phyloP scores from a whole-genome alignment of 805 yeast genomes.

The Teunomyces tritomae region DNA sequence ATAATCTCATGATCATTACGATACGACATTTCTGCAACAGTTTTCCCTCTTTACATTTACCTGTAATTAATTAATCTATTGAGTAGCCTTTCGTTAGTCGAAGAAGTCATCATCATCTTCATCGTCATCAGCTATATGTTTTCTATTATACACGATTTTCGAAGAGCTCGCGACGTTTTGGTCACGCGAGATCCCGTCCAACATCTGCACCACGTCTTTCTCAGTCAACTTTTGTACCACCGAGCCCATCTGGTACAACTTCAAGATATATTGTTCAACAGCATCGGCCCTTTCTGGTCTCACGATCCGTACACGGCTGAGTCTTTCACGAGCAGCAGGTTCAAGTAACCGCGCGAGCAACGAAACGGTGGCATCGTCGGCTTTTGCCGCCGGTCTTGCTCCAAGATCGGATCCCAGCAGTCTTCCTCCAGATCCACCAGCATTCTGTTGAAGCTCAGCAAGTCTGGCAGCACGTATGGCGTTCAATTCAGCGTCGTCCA shows the following conservation, averaged over 20 bases:
- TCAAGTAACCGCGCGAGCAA: conserved; percentile 69
- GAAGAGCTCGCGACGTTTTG: conserved; percentile 58
- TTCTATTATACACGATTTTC: conserved; percentile 50
- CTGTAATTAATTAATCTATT: not conserved
- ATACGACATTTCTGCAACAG: too few species aligned
- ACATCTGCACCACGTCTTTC: conserved; percentile 74
- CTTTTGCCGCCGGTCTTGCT: conserved; percentile 10
- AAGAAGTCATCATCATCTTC: conserved; percentile 13
- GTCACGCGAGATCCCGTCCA: conserved; percentile 79
- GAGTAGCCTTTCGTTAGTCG: conserved; percentile 6
- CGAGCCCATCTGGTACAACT: conserved; percentile 74
- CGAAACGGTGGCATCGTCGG: conserved; percentile 41
- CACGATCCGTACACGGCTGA: conserved; percentile 82
- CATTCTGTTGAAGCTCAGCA: conserved; percentile 69
- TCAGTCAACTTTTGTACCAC: conserved; percentile 73
- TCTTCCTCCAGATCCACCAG: conserved; percentile 26
- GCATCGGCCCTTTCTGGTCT: conserved; percentile 88
- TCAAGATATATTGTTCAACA: conserved; percentile 76
- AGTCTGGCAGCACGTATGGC: conserved; percentile 93
- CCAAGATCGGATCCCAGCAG: conserved; percentile 8
- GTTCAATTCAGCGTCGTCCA: conserved; percentile 85
- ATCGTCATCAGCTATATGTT: conserved; percentile 8
- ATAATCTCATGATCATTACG: too few species aligned
- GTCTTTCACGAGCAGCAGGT: conserved; percentile 81
- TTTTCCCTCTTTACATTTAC: not conserved